phyloP scores from a whole-genome alignment of 495 filamentous ascomycete genomes.

The Neurospora terricola region DNA sequence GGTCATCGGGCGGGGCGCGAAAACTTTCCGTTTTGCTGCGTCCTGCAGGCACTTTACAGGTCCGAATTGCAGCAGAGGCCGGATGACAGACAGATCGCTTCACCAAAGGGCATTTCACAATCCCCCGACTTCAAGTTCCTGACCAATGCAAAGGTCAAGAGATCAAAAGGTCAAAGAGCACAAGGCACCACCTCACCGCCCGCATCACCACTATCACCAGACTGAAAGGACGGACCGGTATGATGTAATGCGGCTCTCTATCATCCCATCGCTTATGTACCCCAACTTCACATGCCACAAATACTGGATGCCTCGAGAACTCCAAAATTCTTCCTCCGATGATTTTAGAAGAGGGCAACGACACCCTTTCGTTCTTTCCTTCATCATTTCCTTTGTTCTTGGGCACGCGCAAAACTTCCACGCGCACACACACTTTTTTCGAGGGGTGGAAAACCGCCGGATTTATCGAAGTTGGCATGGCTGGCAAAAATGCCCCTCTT shows the following conservation, averaged over 20 bases:
- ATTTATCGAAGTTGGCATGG: background rate
- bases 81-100: background rate
- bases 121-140: background rate
- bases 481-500: background rate
- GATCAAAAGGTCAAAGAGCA: background rate
- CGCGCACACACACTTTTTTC: background rate
- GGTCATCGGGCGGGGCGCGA: background rate
- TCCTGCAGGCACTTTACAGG: background rate
- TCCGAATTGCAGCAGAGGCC: background rate
- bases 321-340: background rate
- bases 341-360: background rate
- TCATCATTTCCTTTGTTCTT: background rate
- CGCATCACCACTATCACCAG: background rate
- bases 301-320: background rate
- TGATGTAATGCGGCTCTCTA: background rate
- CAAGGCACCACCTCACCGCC: background rate
- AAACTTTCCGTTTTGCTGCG: background rate
- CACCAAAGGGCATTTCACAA: background rate
- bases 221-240: background rate
- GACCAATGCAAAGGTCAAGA: background rate
- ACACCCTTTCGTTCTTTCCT: background rate
- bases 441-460: background rate
- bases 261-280: background rate
- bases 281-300: background rate
- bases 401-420: background rate